Base-by-base conservation (phyloP, 306 rosid species). In the Prunus kanzakura region DNA sequence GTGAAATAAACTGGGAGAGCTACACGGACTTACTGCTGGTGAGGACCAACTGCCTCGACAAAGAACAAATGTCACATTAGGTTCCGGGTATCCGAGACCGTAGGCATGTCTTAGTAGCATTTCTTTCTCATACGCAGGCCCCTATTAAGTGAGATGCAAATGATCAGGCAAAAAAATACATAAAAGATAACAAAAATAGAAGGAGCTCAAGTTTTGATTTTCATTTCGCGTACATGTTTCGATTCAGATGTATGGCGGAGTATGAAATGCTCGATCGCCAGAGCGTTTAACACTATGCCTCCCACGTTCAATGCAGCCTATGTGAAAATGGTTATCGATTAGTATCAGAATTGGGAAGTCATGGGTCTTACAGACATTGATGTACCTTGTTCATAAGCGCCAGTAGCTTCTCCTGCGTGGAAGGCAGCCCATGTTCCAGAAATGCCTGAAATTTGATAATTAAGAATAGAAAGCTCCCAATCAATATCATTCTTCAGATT, bases 21-120 rank as follows among this genome's bases (percentile, higher is more conserved):
- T 6, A 1, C 22, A 20, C 32, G 50, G 56, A 83, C 93, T 84
- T 84, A 92, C 98, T 10, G 98, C 98, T 22, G 98, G 98, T 23
- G 97, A 90, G 52, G 96, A 90, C 97, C 98, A 85, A 58, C 91
- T 90, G 78, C 98, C 97, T 58, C 98, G 69, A 72, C 97, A 90
- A 5, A 95, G 92, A 45, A 92, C 98, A 76, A 92, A 95, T 3
- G 96, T 86, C 41, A 92, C 93, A 51, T 92, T 92, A 23, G 97
- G 95, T 77, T 94, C 97, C 22, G 98, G 97, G 80, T 92, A 94
- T 9, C 95, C 98, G 76, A 90, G 69, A 60, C 98, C 97, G 60
- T 94, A 89, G 45, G 89, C 93, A 77, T 85, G 87, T 22, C 95
- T 73, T 41, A 90, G 71, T 47, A 87, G 74, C 87, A 81, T 82